Percentiles rank a stretch among this genome's conserved stretches.
Conservation (phyloP, 345 rosid species). For the Turritis glabra region DNA sequence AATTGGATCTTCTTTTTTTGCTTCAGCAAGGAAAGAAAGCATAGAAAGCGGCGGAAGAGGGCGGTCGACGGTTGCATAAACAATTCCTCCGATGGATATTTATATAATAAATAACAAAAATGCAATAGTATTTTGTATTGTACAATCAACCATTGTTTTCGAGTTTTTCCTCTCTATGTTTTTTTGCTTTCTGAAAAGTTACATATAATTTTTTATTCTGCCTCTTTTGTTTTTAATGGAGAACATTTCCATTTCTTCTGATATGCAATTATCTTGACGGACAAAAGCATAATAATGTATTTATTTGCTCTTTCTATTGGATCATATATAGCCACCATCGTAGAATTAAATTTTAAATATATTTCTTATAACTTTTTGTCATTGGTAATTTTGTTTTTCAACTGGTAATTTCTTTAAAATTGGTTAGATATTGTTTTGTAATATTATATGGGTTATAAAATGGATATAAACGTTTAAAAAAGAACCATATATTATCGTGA, state of each 20-base stretch:
- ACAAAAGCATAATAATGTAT: slow-evolving; percentile 22
- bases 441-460: no score
- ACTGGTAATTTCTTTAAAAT: no score
- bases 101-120: slow-evolving; percentile 37
- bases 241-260: slow-evolving; percentile 26
- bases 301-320: slow-evolving; percentile 5
- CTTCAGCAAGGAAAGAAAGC: slow-evolving; percentile 38
- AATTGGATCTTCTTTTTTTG: background rate
- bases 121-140: slow-evolving; percentile 40
- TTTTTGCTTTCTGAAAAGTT: slow-evolving; percentile 8
- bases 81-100: slow-evolving; percentile 15
- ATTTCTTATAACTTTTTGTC: background rate
- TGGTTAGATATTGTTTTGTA: no score
- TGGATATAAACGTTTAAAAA: no score
- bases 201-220: slow-evolving; percentile 23
- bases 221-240: slow-evolving; percentile 9
- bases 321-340: background rate
- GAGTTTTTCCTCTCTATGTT: slow-evolving; percentile 6
- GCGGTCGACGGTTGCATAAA: slow-evolving; percentile 27
- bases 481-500: no score
- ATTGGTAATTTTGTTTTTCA: background rate
- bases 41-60: slow-evolving; percentile 11
- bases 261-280: slow-evolving; percentile 24
- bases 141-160: slow-evolving; percentile 34
- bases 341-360: background rate